Conservation (phyloP, 331 rosid genomes). For the Pyracantha coccinea region DNA sequence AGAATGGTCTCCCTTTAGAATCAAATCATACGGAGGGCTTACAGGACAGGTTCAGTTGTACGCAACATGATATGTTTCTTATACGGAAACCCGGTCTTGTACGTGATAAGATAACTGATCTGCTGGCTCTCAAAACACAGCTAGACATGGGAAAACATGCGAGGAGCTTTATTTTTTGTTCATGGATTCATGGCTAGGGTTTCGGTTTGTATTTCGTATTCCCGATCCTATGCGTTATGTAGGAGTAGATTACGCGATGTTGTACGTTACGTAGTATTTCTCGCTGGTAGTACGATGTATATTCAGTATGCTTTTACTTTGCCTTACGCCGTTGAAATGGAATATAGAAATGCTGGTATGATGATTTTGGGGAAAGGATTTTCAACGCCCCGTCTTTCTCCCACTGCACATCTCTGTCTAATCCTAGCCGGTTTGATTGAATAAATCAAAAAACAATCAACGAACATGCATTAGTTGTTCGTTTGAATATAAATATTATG, state of each 20-base stretch:
- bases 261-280: background rate
- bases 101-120: background rate
- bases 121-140: background rate
- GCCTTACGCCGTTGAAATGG: background rate
- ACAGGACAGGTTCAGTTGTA: background rate
- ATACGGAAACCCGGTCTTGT: background rate
- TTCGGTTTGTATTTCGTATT: background rate
- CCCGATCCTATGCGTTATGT: background rate
- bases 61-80: background rate
- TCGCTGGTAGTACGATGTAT: background rate
- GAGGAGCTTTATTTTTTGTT: background rate
- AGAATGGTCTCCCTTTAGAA: constrained; percentile 28
- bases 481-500: too few relatives aligned
- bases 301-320: background rate
- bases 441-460: too few relatives aligned
- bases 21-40: background rate
- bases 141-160: background rate
- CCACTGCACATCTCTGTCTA: too few relatives aligned
- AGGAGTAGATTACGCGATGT: background rate
- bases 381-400: too few relatives aligned
- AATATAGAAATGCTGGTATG: background rate
- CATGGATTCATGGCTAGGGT: background rate
- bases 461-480: too few relatives aligned
- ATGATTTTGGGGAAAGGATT: background rate
- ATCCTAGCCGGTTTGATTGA: too few relatives aligned